Conservation (phyloP, 139 green algal species). For the Parachlorella kessleri region DNA sequence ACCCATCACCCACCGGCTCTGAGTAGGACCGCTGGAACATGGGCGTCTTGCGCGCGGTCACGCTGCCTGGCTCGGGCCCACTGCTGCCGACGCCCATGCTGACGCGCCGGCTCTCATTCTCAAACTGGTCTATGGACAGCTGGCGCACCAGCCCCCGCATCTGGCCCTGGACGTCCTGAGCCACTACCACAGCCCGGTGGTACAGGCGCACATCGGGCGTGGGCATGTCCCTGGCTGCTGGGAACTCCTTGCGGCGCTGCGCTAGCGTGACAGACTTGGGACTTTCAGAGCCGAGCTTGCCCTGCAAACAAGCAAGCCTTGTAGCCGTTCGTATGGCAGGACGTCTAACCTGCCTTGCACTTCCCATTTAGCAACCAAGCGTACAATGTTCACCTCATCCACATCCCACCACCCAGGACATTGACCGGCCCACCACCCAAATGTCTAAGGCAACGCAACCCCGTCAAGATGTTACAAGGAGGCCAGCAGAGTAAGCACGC, state of each 20-base stretch:
- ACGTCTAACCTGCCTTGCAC: too few relatives aligned
- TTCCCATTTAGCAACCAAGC: too few relatives aligned
- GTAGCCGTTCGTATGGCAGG: too few relatives aligned
- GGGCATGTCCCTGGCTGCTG: constrained; percentile 39
- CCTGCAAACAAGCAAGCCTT: neutral
- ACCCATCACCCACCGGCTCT: constrained; percentile 30
- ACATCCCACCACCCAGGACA: too few relatives aligned
- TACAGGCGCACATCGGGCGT: constrained; percentile 91
- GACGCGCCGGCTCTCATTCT: constrained; percentile 95
- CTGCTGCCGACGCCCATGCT: constrained; percentile 45
- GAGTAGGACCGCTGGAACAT: constrained; percentile 51
- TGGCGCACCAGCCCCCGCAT: constrained; percentile 88
- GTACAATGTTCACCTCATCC: too few relatives aligned
- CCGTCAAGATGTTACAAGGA: too few relatives aligned
- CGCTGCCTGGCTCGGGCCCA: constrained; percentile 1
- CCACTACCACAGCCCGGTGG: constrained; percentile 93
- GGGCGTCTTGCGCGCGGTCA: constrained; percentile 29
- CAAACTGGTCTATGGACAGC: constrained; percentile 98
- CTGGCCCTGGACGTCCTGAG: constrained; percentile 53
- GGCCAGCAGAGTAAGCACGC: too few relatives aligned
- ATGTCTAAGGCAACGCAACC: too few relatives aligned
- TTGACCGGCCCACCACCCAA: too few relatives aligned
- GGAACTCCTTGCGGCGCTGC: constrained; percentile 39
- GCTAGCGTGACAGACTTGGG: constrained; percentile 50
- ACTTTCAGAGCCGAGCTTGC: constrained; percentile 7